These are phyloP conservation scores for Quercus gilva DNA, from an alignment of 306 rosid species.

Conservation along the genomic window DNA sequence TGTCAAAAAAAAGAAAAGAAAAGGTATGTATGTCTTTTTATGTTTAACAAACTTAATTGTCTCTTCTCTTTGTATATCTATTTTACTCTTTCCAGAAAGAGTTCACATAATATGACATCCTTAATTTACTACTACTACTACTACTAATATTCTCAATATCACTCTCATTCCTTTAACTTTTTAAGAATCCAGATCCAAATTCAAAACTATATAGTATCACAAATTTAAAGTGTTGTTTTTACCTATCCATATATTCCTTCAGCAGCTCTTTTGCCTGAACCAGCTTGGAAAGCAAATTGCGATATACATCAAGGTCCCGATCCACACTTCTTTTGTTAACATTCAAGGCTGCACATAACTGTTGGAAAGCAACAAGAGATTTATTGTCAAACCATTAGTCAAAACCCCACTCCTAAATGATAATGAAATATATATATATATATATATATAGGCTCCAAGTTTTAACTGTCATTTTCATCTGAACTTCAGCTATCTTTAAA, in stretches of 20 bases:
- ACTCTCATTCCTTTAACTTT: too few species aligned
- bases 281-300: slow-evolving; percentile 89
- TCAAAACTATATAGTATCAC: background rate
- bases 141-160: too few species aligned
- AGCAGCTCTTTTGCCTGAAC: slow-evolving; percentile 98
- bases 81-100: too few species aligned
- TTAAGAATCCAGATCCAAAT: too few species aligned
- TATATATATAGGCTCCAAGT: background rate
- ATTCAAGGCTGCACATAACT: slow-evolving; percentile 81
- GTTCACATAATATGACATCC: too few species aligned
- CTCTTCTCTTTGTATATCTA: too few species aligned
- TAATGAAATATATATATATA: too few species aligned
- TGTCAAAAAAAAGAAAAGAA: too few species aligned
- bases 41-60: too few species aligned
- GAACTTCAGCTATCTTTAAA: background rate
- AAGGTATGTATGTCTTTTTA: too few species aligned
- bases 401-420: background rate
- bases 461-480: background rate
- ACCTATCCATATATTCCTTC: slow-evolving; percentile 91
- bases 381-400: slow-evolving; percentile 4
- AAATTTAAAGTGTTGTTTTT: slow-evolving; percentile 14
- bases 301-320: slow-evolving; percentile 95
- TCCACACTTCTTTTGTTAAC: slow-evolving; percentile 85
- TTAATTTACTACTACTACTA: too few species aligned
- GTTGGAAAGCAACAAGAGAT: slow-evolving; percentile 34